Evolutionary conservation across 306 rosid genomes (phyloP).

Genomic region (Cicer pinnatifidum): DNA sequence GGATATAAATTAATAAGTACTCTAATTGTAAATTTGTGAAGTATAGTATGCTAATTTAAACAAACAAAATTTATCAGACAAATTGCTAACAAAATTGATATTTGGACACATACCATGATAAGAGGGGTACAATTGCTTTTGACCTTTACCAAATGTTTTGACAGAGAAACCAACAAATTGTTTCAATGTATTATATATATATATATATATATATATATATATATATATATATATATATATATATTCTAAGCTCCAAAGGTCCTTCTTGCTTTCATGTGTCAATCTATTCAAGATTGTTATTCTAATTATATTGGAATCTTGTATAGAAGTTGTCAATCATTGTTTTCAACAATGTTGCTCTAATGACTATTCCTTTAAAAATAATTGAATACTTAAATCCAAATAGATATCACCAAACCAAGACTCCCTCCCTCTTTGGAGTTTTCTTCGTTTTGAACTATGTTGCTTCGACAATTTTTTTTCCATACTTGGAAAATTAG

Average conservation of each 20-base stretch:
- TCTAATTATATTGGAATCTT: neutral
- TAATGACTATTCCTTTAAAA: neutral
- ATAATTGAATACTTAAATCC: neutral
- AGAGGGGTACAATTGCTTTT: too few relatives aligned
- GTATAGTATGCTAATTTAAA: too few relatives aligned
- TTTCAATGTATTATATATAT: neutral
- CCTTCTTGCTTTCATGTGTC: too few relatives aligned
- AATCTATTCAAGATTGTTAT: conserved; percentile 6
- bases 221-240: too few relatives aligned
- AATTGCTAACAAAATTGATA: neutral
- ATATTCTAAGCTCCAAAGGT: too few relatives aligned
- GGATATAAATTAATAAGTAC: too few relatives aligned
- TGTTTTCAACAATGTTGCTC: conserved; percentile 2
- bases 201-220: too few relatives aligned
- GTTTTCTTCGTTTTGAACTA: conserved; percentile 27
- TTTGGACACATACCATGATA: neutral
- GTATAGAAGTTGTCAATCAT: conserved; percentile 30
- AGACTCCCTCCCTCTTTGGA: neutral
- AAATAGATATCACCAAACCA: conserved; percentile 27
- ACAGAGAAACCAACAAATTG: neutral
- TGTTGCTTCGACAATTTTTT: conserved; percentile 2
- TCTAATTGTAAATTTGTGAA: too few relatives aligned
- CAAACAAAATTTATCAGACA: neutral
- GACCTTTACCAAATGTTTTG: neutral
- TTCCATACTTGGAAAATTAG: neutral